Percentiles rank a stretch among this genome's conserved stretches.
Evolutionary conservation across 257 asterid species (phyloP).

Genomic region (Solanum acaule): DNA sequence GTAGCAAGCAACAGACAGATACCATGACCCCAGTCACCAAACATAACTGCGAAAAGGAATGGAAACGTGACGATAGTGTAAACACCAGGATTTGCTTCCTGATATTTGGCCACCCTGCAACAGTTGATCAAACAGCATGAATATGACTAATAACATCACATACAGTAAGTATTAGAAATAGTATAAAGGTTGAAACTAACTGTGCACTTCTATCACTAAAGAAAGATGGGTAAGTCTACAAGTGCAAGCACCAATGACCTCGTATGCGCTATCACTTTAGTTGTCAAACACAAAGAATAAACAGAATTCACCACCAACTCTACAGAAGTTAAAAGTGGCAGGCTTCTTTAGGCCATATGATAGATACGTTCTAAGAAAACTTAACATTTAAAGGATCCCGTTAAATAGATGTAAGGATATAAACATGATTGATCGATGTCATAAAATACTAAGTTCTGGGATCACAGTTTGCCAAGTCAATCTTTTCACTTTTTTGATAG

Average conservation of each 20-base stretch:
- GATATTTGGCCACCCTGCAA: constrained; percentile 96
- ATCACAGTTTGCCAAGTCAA: not conserved
- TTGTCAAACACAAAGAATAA: not conserved
- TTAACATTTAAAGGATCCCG: not conserved
- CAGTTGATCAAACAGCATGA: constrained; percentile 17
- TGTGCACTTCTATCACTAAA: not conserved
- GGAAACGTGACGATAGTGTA: constrained; percentile 97
- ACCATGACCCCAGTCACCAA: constrained; percentile 99
- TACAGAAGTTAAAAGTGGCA: not conserved
- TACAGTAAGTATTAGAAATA: not conserved
- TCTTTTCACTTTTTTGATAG: not conserved
- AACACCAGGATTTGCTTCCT: constrained; percentile 99
- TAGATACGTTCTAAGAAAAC: not conserved
- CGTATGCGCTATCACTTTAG: not conserved
- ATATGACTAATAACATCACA: not conserved
- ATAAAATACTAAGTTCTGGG: not conserved
- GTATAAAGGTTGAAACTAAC: not conserved
- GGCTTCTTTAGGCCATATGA: not conserved
- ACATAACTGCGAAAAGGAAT: constrained; percentile 97
- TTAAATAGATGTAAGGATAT: not conserved
- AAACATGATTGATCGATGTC: not conserved
- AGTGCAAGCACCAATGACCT: not conserved
- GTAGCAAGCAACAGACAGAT: constrained; percentile 88
- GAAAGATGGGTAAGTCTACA: not conserved
- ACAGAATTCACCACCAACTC: not conserved